A percentile compares a stretch with the other conserved stretches of the same genome.
These are phyloP conservation scores for Myriosclerotinia duriaeana DNA, from an alignment of 2,329 filamentous ascomycete genomes.

Conservation along the genomic window DNA sequence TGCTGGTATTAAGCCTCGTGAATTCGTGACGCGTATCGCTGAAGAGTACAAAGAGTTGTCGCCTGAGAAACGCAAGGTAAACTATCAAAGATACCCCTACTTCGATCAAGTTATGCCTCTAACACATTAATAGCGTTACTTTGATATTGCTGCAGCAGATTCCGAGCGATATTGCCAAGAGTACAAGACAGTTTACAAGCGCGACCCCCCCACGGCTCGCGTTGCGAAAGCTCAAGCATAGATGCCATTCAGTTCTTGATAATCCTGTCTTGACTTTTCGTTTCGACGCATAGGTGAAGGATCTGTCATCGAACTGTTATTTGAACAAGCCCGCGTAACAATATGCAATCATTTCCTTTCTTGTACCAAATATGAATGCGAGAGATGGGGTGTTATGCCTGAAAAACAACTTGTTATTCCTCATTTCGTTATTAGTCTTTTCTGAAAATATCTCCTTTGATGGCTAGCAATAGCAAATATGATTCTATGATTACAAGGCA, in stretches of 20 bases:
- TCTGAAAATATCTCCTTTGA: neutral
- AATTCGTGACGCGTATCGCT: conserved; percentile 45
- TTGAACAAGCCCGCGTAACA: neutral
- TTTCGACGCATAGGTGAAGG: neutral
- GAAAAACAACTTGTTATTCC: neutral
- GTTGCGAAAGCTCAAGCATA: neutral
- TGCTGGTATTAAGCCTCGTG: conserved; percentile 45
- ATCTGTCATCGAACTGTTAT: neutral
- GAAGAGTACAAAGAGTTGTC: conserved; percentile 51
- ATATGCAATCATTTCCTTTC: neutral
- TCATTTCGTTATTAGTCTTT: neutral
- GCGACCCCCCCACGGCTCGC: neutral
- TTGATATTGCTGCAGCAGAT: conserved; percentile 37
- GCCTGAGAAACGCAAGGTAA: conserved; percentile 47
- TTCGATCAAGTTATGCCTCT: neutral
- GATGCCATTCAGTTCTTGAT: neutral
- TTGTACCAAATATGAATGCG: conserved; percentile 10
- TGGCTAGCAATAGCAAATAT: neutral
- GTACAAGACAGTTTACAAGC: conserved; percentile 21
- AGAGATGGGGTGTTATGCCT: neutral
- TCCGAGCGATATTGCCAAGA: conserved; percentile 33
- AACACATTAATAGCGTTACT: conserved; percentile 10
- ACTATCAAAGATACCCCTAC: neutral
- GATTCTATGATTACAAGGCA: neutral
- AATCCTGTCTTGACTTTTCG: neutral